Conservation (phyloP, 2,329 filamentous ascomycete genomes). For the Colletotrichum sp. region DNA sequence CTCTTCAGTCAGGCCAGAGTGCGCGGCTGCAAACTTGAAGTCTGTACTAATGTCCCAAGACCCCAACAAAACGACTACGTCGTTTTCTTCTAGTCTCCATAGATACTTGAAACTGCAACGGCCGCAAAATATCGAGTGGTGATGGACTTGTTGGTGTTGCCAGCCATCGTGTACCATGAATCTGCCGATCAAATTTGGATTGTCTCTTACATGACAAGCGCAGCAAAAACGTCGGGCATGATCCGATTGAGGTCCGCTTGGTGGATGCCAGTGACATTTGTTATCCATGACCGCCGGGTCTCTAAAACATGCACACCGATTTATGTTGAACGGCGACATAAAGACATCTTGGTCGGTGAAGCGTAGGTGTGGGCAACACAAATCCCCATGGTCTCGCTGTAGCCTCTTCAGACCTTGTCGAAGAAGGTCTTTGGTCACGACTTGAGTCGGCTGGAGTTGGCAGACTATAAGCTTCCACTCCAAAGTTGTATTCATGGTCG, state of each 20-base stretch:
- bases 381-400: neutral
- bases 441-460: neutral
- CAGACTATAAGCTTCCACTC: neutral
- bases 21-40: neutral
- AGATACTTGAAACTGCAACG: neutral
- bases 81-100: neutral
- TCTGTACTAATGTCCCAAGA: neutral
- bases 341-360: neutral
- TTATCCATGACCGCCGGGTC: neutral
- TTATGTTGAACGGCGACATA: neutral
- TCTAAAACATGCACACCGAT: neutral
- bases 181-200: neutral
- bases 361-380: neutral
- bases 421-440: neutral
- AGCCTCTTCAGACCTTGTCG: neutral
- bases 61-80: neutral
- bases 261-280: neutral
- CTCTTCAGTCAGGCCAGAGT: neutral
- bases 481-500: neutral
- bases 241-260: neutral
- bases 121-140: neutral
- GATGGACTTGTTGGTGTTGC: neutral
- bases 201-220: neutral
- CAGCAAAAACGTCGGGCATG: neutral
- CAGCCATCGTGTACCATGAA: neutral